phyloP scores from a whole-genome alignment of 257 asterid genomes.

The Linderniella brevidens region DNA sequence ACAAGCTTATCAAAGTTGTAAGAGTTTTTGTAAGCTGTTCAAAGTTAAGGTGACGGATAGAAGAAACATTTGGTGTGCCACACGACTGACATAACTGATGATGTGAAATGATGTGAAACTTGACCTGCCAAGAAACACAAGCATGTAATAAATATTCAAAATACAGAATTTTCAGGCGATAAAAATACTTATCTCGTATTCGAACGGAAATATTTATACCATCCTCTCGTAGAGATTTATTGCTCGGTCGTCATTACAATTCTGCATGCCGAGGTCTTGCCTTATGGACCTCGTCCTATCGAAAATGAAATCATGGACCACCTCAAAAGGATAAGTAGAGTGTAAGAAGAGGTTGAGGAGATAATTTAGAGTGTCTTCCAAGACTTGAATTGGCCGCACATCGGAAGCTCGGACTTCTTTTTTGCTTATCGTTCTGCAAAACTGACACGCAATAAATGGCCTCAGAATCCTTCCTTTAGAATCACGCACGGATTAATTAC shows the following conservation, averaged over 20 bases:
- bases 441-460: constrained; percentile 23
- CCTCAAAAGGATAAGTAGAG: constrained; percentile 50
- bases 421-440: constrained; percentile 79
- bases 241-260: constrained; percentile 32
- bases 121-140: constrained; percentile 40
- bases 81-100: constrained; percentile 40
- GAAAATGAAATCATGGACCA: constrained; percentile 78
- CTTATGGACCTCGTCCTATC: constrained; percentile 88
- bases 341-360: constrained; percentile 45
- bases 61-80: constrained; percentile 30
- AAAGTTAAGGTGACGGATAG: constrained; percentile 54
- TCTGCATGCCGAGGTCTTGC: constrained; percentile 95
- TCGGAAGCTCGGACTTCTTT: constrained; percentile 42
- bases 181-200: neutral
- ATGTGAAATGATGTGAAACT: constrained; percentile 68
- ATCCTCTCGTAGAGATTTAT: constrained; percentile 78
- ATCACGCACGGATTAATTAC: neutral
- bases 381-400: constrained; percentile 67
- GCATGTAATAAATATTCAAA: constrained; percentile 4
- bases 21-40: constrained; percentile 85
- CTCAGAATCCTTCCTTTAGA: neutral
- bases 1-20: constrained; percentile 39
- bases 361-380: constrained; percentile 60
- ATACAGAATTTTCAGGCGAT: neutral
- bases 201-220: constrained; percentile 24